These are phyloP conservation scores for Aspergillus sp. DNA, from an alignment of 2,329 filamentous ascomycete genomes.

Conservation along the genomic window DNA sequence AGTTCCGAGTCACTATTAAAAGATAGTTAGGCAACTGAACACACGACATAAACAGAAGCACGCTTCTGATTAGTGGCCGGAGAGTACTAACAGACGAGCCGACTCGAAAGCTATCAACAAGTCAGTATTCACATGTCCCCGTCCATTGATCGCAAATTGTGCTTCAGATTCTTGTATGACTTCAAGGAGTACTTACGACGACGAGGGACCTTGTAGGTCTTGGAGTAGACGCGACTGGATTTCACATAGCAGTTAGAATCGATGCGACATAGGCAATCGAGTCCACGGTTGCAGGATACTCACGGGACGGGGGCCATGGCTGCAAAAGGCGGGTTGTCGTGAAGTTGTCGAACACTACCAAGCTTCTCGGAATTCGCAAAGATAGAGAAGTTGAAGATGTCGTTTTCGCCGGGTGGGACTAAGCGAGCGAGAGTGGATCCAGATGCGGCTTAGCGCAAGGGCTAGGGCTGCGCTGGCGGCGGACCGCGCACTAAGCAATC, in stretches of 20 bases:
- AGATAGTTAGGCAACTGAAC: constrained; percentile 62
- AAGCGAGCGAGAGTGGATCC: constrained; percentile 17
- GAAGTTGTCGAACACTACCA: constrained; percentile 27
- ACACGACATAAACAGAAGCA: constrained; percentile 95
- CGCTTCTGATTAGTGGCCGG: constrained; percentile 98
- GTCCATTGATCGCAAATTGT: constrained; percentile 2
- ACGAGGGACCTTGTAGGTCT: constrained; percentile 98
- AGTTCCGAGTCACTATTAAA: constrained; percentile 87
- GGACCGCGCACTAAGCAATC: constrained; percentile 21
- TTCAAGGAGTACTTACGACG: constrained; percentile 53
- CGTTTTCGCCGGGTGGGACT: constrained; percentile 12
- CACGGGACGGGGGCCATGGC: constrained; percentile 38
- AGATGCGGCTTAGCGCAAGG: constrained; percentile 17
- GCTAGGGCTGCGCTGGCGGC: constrained; percentile 14
- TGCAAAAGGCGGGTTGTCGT: constrained; percentile 35
- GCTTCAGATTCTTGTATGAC: not conserved
- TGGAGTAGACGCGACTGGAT: constrained; percentile 70
- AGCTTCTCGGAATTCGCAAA: constrained; percentile 17
- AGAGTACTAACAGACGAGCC: constrained; percentile 93
- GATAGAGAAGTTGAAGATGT: constrained; percentile 13
- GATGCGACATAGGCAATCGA: constrained; percentile 25
- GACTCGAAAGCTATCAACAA: constrained; percentile 73
- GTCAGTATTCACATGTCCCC: constrained; percentile 30
- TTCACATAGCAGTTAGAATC: constrained; percentile 20
- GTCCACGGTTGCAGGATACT: constrained; percentile 20